Base-by-base conservation (phyloP, 805 yeast species). In the Ogataea minuta region DNA sequence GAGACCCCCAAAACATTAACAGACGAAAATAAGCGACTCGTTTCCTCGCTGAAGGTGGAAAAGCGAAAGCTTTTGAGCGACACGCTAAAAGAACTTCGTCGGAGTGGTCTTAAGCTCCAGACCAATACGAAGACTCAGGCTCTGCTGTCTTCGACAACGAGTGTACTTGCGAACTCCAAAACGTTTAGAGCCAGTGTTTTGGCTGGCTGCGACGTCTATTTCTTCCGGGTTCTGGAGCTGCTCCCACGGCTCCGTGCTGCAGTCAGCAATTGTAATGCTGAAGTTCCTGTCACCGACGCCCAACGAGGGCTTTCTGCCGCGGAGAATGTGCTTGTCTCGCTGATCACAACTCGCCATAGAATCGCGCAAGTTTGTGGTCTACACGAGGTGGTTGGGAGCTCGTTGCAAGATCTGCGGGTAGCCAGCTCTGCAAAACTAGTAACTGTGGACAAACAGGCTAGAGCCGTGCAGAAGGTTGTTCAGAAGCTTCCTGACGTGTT, bases 51-150 rank as follows among this genome's bases (percentile, higher is more conserved):
- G 61, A 85, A 83, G 54, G 72, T 81, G n/a, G 91, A 87, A 53
- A 93, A 93, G 63, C 71, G 81, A 44, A 84, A 82, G 48, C 62
- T 89, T 6, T 65, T 95, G 38, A 84, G 93, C 62, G 87, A 81
- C 41, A 75, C 89, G 0, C 63, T 93, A 44, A 79, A 79, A 46
- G 93, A 86, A 48, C 64, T 91, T 38, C 76, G 79, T 56, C 66
- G 79, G 42, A 77, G 86, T 56, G 99, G 99, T 1, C 62, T 93
- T 48, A 83, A 78, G 50, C 66, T 80, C 3, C 75, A 75, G 17
- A 70, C 81, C 24, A 79, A 82, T 42, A 71, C 81, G 5, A 89
- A 84, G 45, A 76, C 81, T n/a, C 74, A 76, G 36, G 72, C 71
- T 17, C 62, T 73, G 3, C 87, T 86, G 59, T 66, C 76, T 0